phyloP scores from a whole-genome alignment of 495 filamentous ascomycete species.

The Penicillium roqueforti region DNA sequence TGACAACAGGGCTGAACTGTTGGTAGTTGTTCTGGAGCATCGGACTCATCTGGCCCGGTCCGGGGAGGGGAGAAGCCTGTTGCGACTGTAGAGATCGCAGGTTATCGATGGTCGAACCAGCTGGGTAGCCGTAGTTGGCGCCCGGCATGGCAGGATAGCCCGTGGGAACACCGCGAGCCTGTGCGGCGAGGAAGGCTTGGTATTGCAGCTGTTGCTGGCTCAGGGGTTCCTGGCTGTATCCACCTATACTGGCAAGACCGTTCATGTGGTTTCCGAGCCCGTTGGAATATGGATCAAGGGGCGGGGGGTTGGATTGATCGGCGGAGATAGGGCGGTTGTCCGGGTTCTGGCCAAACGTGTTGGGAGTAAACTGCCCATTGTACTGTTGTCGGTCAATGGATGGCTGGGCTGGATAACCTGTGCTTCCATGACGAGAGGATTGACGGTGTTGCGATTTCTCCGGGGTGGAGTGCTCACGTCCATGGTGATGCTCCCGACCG shows the following conservation, averaged over 20 bases:
- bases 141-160: slow-evolving; percentile 38
- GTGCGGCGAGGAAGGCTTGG: slow-evolving; percentile 41
- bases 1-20: slow-evolving; percentile 47
- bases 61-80: slow-evolving; percentile 33
- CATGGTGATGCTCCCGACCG: slow-evolving; percentile 45
- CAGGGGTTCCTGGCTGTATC: slow-evolving; percentile 40
- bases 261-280: slow-evolving; percentile 30
- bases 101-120: slow-evolving; percentile 38
- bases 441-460: slow-evolving; percentile 50
- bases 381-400: slow-evolving; percentile 49
- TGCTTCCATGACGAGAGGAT: slow-evolving; percentile 43
- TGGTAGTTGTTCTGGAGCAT: slow-evolving; percentile 47
- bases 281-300: slow-evolving; percentile 44
- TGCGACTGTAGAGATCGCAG: slow-evolving; percentile 40
- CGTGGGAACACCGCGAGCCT: slow-evolving; percentile 43
- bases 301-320: slow-evolving; percentile 36
- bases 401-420: slow-evolving; percentile 39
- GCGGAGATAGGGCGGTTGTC: slow-evolving; percentile 39
- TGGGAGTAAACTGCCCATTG: slow-evolving; percentile 40
- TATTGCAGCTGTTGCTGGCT: slow-evolving; percentile 47
- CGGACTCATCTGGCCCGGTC: slow-evolving; percentile 36
- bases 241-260: slow-evolving; percentile 22
- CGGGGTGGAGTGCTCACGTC: slow-evolving; percentile 38
- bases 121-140: slow-evolving; percentile 39
- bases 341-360: slow-evolving; percentile 33